A percentile compares a stretch with the other conserved stretches of the same genome.
phyloP scores from a whole-genome alignment of 192 early-diverging fungal genomes.

The Coemansia guatemalensis region DNA sequence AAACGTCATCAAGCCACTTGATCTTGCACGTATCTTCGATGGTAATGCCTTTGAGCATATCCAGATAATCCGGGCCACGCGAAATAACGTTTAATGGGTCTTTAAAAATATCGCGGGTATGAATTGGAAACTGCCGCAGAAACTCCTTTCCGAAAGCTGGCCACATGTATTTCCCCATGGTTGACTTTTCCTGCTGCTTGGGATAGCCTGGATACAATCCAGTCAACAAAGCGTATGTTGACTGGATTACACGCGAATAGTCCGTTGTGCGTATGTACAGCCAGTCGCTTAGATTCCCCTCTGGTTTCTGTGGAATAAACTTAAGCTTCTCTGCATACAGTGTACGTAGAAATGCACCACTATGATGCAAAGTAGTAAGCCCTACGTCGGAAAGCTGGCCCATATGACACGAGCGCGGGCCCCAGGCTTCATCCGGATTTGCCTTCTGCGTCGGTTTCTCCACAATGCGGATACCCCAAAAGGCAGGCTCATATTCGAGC shows the following conservation, averaged over 20 bases:
- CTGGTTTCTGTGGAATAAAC: constrained; percentile 21
- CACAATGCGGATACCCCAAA: constrained; percentile 27
- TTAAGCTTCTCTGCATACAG: constrained; percentile 56
- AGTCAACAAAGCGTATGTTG: constrained; percentile 59
- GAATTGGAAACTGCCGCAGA: constrained; percentile 25
- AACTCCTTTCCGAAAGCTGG: constrained; percentile 19
- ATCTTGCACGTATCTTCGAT: not conserved
- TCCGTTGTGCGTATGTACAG: constrained; percentile 60
- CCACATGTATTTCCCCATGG: not conserved
- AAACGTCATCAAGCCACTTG: constrained; percentile 39
- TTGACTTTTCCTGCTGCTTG: no score
- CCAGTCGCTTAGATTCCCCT: constrained; percentile 13
- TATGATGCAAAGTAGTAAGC: constrained; percentile 40
- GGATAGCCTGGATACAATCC: constrained; percentile 49
- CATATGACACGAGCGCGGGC: constrained; percentile 19
- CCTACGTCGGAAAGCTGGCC: constrained; percentile 60
- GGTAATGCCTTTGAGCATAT: not conserved
- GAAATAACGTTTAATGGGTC: constrained; percentile 29
- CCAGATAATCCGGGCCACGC: constrained; percentile 7
- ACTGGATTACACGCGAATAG: constrained; percentile 66
- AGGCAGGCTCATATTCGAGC: constrained; percentile 32
- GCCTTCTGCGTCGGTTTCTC: not conserved
- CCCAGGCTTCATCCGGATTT: constrained; percentile 3
- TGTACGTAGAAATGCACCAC: constrained; percentile 50
- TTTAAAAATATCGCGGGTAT: constrained; percentile 35